Percentiles rank a stretch among this genome's conserved stretches.
Conservation (phyloP, 345 rosid species). For the Streptanthus diversifolius region DNA sequence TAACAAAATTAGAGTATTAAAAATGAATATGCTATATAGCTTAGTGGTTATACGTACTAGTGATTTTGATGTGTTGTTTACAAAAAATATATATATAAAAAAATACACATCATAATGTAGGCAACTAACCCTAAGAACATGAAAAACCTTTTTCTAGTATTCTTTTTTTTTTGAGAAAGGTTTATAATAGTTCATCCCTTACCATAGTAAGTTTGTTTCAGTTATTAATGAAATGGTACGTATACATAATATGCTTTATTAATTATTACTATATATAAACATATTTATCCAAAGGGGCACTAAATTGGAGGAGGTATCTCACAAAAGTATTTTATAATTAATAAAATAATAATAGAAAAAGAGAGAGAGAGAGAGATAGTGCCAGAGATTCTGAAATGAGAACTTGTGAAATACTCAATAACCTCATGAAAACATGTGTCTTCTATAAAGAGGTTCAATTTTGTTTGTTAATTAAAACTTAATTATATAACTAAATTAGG, state of each 20-base stretch:
- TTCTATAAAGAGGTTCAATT: too few relatives aligned
- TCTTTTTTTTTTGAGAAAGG: neutral
- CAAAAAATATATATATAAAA: neutral
- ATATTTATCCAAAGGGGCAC: neutral
- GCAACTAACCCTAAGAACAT: neutral
- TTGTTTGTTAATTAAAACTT: too few relatives aligned
- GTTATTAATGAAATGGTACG: neutral
- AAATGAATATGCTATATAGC: neutral
- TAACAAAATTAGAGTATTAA: neutral
- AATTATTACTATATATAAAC: neutral
- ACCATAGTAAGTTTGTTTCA: neutral
- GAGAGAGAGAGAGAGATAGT: too few relatives aligned
- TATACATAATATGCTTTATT: neutral
- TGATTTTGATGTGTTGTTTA: neutral
- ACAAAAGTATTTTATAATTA: too few relatives aligned
- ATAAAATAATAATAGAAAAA: too few relatives aligned
- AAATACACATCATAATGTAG: neutral
- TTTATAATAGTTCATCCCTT: neutral
- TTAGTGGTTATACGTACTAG: neutral
- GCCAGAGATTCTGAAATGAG: too few relatives aligned
- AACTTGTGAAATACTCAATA: too few relatives aligned
- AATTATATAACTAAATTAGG: too few relatives aligned
- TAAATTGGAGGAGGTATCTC: too few relatives aligned
- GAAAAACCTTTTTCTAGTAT: neutral
- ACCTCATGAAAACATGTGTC: too few relatives aligned